These are phyloP conservation scores for Suillus spraguei DNA, from an alignment of 768 basidiomycete genomes.

Conservation along the genomic window DNA sequence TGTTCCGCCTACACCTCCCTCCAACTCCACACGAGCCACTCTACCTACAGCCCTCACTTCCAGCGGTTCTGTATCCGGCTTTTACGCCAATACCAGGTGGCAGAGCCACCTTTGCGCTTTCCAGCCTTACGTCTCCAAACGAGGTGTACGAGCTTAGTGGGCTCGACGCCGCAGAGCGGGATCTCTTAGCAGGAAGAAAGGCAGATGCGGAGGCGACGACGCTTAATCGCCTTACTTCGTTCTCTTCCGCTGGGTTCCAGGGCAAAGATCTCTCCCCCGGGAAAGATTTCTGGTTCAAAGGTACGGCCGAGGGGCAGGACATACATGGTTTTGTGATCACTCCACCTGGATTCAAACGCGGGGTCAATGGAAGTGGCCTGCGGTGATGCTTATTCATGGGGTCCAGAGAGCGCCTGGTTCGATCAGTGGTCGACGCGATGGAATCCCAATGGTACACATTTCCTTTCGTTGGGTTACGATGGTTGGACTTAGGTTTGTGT, in stretches of 20 bases:
- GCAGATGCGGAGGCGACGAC: conserved; percentile 31
- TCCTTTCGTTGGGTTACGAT: conserved; percentile 3
- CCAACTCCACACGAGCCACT: conserved; percentile 48
- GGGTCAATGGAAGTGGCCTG: conserved; percentile 75
- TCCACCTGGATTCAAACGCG: conserved; percentile 73
- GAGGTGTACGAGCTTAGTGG: conserved; percentile 69
- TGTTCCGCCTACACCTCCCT: conserved; percentile 60
- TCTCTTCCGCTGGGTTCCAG: conserved; percentile 58
- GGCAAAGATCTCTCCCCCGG: conserved; percentile 61
- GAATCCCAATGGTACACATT: conserved; percentile 76
- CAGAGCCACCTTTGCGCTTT: conserved; percentile 70
- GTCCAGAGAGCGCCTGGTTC: conserved; percentile 85
- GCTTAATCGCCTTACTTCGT: conserved; percentile 63
- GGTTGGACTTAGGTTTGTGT: neutral
- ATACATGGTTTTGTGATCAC: conserved; percentile 88
- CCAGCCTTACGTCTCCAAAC: conserved; percentile 78
- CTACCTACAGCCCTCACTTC: conserved; percentile 66
- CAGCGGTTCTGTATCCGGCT: conserved; percentile 55
- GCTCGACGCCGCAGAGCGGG: conserved; percentile 46
- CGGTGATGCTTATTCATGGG: conserved; percentile 80
- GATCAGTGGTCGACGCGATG: conserved; percentile 91
- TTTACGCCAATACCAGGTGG: conserved; percentile 62
- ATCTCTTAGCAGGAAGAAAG: conserved; percentile 35
- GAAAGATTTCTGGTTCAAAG: conserved; percentile 92
- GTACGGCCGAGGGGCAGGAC: conserved; percentile 61